These are phyloP conservation scores for Paracoccidioides lutzii DNA, from an alignment of 2,329 filamentous ascomycete genomes.

Conservation along the genomic window DNA sequence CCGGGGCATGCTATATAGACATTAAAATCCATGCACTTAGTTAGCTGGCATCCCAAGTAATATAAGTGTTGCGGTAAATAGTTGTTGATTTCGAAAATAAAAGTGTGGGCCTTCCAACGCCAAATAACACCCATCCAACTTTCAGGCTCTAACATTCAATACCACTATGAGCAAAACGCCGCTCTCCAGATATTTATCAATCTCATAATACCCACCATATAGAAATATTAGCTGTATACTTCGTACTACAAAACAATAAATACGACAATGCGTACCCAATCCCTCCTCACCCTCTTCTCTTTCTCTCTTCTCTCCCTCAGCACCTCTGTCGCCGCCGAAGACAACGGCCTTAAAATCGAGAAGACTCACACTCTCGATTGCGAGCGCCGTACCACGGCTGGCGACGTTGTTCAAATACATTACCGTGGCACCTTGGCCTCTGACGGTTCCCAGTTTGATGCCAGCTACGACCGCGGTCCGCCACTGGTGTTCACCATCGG, in stretches of 20 bases:
- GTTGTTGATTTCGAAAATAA: too few species aligned
- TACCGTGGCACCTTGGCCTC: conserved; percentile 69
- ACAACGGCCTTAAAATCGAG: conserved; percentile 58
- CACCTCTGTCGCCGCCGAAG: conserved; percentile 32
- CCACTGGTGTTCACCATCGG: conserved; percentile 75
- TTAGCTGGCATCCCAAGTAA: too few species aligned
- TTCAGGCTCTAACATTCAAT: too few species aligned
- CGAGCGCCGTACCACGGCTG: conserved; percentile 60
- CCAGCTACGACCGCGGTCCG: conserved; percentile 60
- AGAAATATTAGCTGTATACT: too few species aligned
- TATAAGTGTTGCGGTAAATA: too few species aligned
- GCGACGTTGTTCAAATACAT: conserved; percentile 74
- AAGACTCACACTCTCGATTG: conserved; percentile 59
- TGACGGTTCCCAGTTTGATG: conserved; percentile 71
- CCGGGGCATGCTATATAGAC: too few species aligned
- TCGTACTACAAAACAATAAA: background rate
- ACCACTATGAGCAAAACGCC: too few species aligned
- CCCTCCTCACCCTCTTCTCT: conserved; percentile 2
- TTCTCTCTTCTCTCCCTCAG: conserved; percentile 26
- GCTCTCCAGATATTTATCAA: too few species aligned
- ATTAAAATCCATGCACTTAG: too few species aligned
- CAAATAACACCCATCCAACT: too few species aligned
- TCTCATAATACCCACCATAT: too few species aligned
- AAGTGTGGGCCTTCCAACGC: too few species aligned
- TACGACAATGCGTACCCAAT: conserved; percentile 1